Percentiles rank a stretch among this genome's conserved stretches.
phyloP scores from a whole-genome alignment of 2,329 filamentous ascomycete genomes.

The Fusarium goolgardi region DNA sequence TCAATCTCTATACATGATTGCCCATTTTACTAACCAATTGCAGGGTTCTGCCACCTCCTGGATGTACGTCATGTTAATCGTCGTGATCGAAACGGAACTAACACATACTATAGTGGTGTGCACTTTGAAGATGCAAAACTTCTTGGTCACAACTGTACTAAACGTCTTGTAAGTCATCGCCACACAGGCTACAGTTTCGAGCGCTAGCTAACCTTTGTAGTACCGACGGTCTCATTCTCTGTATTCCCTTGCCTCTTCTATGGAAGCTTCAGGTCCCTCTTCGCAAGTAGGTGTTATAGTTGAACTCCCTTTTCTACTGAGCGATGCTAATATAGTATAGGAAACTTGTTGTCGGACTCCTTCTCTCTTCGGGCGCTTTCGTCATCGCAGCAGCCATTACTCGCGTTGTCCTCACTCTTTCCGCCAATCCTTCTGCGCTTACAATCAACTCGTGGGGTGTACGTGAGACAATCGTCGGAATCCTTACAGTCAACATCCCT shows the following conservation, averaged over 20 bases:
- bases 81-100: fast-evolving
- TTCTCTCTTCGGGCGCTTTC: constrained; percentile 45
- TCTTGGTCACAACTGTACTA: constrained; percentile 36
- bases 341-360: constrained; percentile 44
- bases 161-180: constrained; percentile 37
- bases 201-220: constrained; percentile 15
- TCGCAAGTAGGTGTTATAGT: constrained; percentile 21
- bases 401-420: constrained; percentile 36
- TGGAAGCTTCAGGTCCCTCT: constrained; percentile 42
- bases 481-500: constrained; percentile 52
- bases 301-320: fast-evolving
- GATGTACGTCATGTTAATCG: constrained; percentile 1
- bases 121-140: constrained; percentile 35
- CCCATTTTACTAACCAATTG: fast-evolving
- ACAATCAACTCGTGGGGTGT: constrained; percentile 47
- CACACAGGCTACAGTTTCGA: fast-evolving
- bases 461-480: constrained; percentile 52
- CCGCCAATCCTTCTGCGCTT: constrained; percentile 39
- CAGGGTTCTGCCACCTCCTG: constrained; percentile 35
- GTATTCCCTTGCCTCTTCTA: constrained; percentile 37
- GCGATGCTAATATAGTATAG: not conserved
- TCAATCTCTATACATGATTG: fast-evolving
- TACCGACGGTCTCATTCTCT: constrained; percentile 34
- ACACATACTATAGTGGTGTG: constrained; percentile 21
- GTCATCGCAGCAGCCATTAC: constrained; percentile 46